Evolutionary conservation across 495 filamentous ascomycete species (phyloP).

Genomic region (Pyronema domesticum): DNA sequence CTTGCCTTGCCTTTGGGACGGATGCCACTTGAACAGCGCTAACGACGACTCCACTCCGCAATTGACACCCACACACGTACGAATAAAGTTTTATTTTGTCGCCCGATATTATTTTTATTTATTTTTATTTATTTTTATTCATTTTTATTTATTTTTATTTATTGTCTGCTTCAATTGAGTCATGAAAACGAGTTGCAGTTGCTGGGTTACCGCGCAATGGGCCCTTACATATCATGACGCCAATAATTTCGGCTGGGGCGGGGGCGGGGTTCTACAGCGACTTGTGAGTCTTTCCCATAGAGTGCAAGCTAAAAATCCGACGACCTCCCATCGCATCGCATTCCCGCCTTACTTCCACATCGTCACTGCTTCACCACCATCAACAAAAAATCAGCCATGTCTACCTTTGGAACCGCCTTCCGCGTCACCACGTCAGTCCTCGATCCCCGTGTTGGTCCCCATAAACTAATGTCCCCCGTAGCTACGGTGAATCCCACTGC

Average conservation of each 20-base stretch:
- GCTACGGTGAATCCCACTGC: constrained; percentile 83
- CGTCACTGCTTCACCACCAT: constrained; percentile 1
- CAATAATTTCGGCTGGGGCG: neutral
- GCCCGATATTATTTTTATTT: no score
- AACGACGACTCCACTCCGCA: no score
- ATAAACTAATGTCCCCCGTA: constrained; percentile 23
- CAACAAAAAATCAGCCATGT: constrained; percentile 40
- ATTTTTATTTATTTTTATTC: no score
- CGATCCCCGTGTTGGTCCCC: neutral
- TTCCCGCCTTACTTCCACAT: neutral
- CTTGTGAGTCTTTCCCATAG: neutral
- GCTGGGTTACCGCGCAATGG: no score
- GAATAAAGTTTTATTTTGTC: no score
- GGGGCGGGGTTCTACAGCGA: neutral
- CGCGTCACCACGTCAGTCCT: constrained; percentile 61
- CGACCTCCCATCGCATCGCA: neutral
- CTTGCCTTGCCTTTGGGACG: no score
- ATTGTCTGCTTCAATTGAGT: no score
- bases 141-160: no score
- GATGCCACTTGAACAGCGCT: no score
- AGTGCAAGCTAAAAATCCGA: neutral
- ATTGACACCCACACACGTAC: no score
- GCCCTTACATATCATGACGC: neutral
- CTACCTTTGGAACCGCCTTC: constrained; percentile 77
- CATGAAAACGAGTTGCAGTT: no score